Evolutionary conservation across 257 asterid genomes (phyloP).

Genomic region (Lycium ferocissimum): DNA sequence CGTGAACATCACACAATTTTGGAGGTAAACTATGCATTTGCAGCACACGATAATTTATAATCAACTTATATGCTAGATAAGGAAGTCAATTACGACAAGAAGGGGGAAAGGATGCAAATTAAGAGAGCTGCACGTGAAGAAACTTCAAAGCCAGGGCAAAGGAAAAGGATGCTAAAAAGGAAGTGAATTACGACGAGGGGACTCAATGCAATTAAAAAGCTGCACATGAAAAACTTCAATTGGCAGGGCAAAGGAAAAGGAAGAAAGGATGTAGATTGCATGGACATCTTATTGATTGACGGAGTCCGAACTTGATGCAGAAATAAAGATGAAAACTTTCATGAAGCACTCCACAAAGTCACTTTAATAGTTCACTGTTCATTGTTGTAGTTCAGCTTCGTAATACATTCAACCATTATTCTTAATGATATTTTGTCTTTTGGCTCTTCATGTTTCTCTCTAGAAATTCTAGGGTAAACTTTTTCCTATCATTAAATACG

Average conservation of each 20-base stretch:
- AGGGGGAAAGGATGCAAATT: not conserved
- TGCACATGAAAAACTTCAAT: not conserved
- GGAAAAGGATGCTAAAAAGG: not conserved
- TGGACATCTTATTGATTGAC: not conserved
- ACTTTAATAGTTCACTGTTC: not conserved
- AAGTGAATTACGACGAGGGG: not conserved
- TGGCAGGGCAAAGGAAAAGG: not conserved
- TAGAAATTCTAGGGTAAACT: slow-evolving; percentile 12
- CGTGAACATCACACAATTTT: not conserved
- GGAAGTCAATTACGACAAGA: not conserved
- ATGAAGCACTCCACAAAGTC: slow-evolving; percentile 1
- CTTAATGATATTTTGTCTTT: slow-evolving; percentile 10
- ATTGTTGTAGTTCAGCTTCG: not conserved
- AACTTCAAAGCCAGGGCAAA: not conserved
- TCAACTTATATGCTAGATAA: not conserved
- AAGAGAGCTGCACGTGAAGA: not conserved
- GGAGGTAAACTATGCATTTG: not conserved
- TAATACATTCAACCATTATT: slow-evolving; percentile 7
- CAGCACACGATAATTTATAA: not conserved
- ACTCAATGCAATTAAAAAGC: not conserved
- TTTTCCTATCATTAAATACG: not conserved
- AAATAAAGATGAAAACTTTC: slow-evolving; percentile 16
- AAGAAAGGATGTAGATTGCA: slow-evolving; percentile 16
- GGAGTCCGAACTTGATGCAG: not conserved
- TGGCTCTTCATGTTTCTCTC: not conserved